Conservation (phyloP, 331 rosid genomes). For the Saraca asoca region DNA sequence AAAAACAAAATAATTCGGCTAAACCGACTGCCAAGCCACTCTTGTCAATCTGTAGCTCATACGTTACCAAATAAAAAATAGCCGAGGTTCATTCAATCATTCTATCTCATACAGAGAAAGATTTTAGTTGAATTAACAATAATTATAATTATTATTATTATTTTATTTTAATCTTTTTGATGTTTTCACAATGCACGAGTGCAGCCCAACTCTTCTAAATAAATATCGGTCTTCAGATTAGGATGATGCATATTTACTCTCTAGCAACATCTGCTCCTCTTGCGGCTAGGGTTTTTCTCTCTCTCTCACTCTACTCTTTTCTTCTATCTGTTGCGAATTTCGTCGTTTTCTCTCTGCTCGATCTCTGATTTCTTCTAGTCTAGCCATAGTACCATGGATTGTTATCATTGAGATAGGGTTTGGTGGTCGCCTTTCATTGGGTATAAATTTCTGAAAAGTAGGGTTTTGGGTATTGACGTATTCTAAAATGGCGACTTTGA, state of each 20-base stretch:
- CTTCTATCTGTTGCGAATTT: background rate
- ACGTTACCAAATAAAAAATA: too few species aligned
- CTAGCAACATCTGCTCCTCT: background rate
- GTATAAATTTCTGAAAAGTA: background rate
- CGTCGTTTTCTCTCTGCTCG: conserved; percentile 12
- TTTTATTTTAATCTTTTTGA: too few species aligned
- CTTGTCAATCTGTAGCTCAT: too few species aligned
- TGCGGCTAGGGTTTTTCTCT: conserved; percentile 73
- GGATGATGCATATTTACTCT: conserved; percentile 10
- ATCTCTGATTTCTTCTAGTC: conserved; percentile 23
- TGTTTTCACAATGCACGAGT: too few species aligned
- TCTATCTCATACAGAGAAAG: too few species aligned
- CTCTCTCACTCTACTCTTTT: background rate
- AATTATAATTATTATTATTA: too few species aligned
- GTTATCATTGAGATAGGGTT: conserved; percentile 41
- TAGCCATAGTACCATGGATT: conserved; percentile 40
- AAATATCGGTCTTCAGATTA: conserved; percentile 35
- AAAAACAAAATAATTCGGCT: too few species aligned
- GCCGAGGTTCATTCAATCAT: too few species aligned
- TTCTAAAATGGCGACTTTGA: conserved; percentile 68
- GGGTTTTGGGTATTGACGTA: conserved; percentile 21
- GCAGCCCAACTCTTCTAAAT: background rate
- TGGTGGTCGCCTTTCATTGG: conserved; percentile 23
- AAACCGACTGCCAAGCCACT: too few species aligned
- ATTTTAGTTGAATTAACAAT: too few species aligned